A percentile compares a stretch with the other conserved stretches of the same genome.
These are phyloP conservation scores for Nicotiana knightiana DNA, from an alignment of 257 asterid genomes.

Conservation along the genomic window DNA sequence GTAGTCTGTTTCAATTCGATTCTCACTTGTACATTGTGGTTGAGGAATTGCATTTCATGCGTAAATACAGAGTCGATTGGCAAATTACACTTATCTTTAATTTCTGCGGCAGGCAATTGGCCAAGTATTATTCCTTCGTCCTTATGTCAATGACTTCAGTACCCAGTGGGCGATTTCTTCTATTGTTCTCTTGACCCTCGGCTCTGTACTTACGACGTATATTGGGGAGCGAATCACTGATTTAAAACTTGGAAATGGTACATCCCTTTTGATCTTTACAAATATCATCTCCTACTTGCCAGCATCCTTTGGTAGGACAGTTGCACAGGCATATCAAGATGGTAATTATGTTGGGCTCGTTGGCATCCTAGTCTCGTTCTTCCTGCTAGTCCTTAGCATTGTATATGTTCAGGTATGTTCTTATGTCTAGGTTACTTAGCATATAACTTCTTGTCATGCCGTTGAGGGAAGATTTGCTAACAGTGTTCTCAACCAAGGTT, in stretches of 20 bases:
- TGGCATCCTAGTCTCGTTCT: conserved; percentile 64
- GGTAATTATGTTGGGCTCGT: conserved; percentile 83
- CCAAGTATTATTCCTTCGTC: conserved; percentile 86
- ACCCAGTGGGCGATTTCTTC: conserved; percentile 85
- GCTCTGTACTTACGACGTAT: conserved; percentile 75
- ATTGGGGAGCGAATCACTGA: conserved; percentile 88
- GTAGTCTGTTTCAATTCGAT: not conserved
- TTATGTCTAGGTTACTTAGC: not conserved
- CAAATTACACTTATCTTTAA: not conserved
- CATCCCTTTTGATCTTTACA: conserved; percentile 92
- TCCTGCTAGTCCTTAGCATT: conserved; percentile 84
- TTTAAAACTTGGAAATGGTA: conserved; percentile 92
- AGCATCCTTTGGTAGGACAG: conserved; percentile 94
- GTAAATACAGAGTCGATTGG: not conserved
- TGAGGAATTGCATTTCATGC: not conserved
- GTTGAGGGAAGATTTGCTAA: conserved; percentile 1
- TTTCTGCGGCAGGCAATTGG: conserved; percentile 79
- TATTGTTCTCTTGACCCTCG: conserved; percentile 66
- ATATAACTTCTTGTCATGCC: not conserved
- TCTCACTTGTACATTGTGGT: not conserved
- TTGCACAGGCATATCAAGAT: conserved; percentile 71
- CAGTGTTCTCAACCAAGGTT: conserved; percentile 8
- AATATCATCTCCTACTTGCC: conserved; percentile 95
- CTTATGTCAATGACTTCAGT: conserved; percentile 87
- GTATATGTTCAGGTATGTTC: conserved; percentile 83